Evolutionary conservation across 345 rosid species (phyloP), one percentile per base, ranked within the genome.

Genomic region (Trapa incisa): DNA sequence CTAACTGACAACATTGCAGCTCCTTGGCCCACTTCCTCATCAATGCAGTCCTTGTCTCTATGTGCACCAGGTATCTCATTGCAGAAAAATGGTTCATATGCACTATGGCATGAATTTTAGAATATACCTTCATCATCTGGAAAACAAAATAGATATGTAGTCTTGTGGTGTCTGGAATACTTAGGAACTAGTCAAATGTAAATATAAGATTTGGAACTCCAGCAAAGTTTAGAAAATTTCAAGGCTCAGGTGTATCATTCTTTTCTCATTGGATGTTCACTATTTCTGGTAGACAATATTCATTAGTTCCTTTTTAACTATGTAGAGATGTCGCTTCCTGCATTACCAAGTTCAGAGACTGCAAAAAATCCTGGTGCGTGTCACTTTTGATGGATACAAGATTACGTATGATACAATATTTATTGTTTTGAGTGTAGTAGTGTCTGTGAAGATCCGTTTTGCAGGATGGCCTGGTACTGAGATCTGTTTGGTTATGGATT

Each of bases 311-410:
- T 71, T 36, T 50, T 47, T 22, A 22, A 36, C 76, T 56, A 65
- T 80, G 84, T 89, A 94, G 99, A 94, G 82, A 90, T 94, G 97
- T 88, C 99, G 11, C 76, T 94, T 76, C 99, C 99, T 73, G 97
- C 97, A 71, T 75, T 94, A 69, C 99, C 97, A 66, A 91, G 89
- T 54, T 88, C 95, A 1, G 82, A 88, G 77, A 88, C 83, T 7
- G 73, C 80, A 67, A 88, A 83, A 75, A 91, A 84, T 75, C 75
- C 72, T 8, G 99, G 99, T 93, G 60, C 2, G 80, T 74, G 29
- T 22, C 75, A 42, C 8, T n/a, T 1, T 38, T 17, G 32, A 47
- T 39, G 16, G 3, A 38, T 33, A 4, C 10, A 48, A 43, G 29
- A 22, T 22, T 22, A 22, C 29, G 29, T 22, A 22, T 22, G 48